Evolutionary conservation across 2,329 filamentous ascomycete genomes (phyloP).

Genomic region (Colletotrichum tropicale): DNA sequence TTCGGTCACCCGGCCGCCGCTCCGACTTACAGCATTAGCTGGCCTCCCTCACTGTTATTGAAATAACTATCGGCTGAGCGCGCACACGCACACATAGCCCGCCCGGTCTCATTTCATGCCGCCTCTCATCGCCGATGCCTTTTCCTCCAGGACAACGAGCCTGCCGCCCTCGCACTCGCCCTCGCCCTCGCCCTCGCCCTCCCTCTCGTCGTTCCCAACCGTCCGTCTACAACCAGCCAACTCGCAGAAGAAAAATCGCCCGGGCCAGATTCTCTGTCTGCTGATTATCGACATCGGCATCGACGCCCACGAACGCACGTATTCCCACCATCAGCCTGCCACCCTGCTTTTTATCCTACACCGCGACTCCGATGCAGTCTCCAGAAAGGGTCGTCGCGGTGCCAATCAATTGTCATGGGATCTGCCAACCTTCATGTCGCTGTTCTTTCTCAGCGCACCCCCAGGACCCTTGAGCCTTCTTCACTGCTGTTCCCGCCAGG

Average conservation of each 20-base stretch:
- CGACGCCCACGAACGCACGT: too few relatives aligned
- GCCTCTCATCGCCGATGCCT: constrained; percentile 5
- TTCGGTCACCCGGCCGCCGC: not conserved
- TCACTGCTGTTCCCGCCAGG: not conserved
- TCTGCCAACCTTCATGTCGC: not conserved
- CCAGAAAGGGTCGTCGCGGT: not conserved
- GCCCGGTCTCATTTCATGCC: not conserved
- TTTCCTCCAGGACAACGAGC: not conserved
- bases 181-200: too few relatives aligned
- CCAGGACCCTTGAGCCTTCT: not conserved
- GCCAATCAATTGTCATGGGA: not conserved
- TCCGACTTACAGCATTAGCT: not conserved
- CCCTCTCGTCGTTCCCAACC: not conserved
- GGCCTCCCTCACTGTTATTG: not conserved
- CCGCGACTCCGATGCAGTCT: not conserved
- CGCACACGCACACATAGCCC: not conserved
- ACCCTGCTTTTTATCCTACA: not conserved
- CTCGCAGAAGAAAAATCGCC: not conserved
- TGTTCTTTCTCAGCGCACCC: not conserved
- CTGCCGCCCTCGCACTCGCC: too few relatives aligned
- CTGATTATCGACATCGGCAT: not conserved
- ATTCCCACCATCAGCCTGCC: too few relatives aligned
- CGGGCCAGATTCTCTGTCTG: not conserved
- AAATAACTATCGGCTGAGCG: not conserved
- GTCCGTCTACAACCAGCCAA: not conserved